Conservation (phyloP, 2,329 filamentous ascomycete species). For the Pseudocercospora ulei region DNA sequence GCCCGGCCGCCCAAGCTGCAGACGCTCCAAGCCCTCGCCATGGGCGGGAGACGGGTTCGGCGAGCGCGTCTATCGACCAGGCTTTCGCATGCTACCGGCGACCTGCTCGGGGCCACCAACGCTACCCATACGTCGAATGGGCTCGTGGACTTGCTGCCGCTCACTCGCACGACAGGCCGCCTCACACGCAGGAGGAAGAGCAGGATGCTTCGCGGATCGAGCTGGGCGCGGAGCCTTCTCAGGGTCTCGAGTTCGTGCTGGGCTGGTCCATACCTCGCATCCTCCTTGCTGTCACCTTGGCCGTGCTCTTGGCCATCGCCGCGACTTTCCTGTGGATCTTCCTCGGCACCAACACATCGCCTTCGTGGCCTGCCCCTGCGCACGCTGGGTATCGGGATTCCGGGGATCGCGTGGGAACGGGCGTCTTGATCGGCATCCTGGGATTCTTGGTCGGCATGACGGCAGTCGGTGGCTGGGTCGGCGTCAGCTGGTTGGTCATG, state of each 20-base stretch:
- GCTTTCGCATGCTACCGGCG: slow-evolving; percentile 33
- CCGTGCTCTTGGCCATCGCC: slow-evolving; percentile 29
- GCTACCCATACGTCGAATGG: slow-evolving; percentile 41
- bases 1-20: slow-evolving; percentile 23
- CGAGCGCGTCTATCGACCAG: slow-evolving; percentile 32
- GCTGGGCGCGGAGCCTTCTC: slow-evolving; percentile 24
- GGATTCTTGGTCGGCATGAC: slow-evolving; percentile 33
- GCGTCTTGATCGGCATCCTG: slow-evolving; percentile 32
- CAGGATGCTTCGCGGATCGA: slow-evolving; percentile 16
- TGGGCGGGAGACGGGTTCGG: not conserved
- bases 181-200: slow-evolving; percentile 9
- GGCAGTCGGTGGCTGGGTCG: slow-evolving; percentile 33
- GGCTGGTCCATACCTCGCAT: slow-evolving; percentile 32
- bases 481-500: slow-evolving; percentile 35
- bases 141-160: slow-evolving; percentile 33
- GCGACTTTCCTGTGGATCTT: slow-evolving; percentile 35
- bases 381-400: slow-evolving; percentile 28
- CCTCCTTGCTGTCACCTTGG: slow-evolving; percentile 24
- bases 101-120: slow-evolving; percentile 32
- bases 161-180: slow-evolving; percentile 3
- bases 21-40: slow-evolving; percentile 25
- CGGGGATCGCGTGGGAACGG: slow-evolving; percentile 33
- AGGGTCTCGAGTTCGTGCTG: slow-evolving; percentile 35
- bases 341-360: slow-evolving; percentile 27
- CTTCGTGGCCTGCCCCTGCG: slow-evolving; percentile 14